Base-by-base conservation (phyloP, 768 basidiomycete genomes). In the Rossbeevera mucosa region DNA sequence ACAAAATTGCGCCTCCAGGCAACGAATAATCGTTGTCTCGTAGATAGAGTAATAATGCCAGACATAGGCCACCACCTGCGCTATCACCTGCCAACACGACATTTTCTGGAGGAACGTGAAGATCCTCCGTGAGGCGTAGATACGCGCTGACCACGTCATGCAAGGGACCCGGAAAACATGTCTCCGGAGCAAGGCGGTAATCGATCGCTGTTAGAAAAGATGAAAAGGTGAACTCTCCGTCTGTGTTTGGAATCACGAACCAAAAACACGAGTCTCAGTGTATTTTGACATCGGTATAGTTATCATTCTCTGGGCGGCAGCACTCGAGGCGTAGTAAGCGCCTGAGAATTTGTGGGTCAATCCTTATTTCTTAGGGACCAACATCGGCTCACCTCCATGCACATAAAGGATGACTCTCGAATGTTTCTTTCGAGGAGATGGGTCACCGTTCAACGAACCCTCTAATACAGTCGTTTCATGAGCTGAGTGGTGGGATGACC, bases 181-280 rank as follows among this genome's bases (percentile, higher is more conserved):
- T 93, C 70, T 99, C 95, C 1, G 95, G 95, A 0, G 95, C 94
- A 30, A 99, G 77, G 11, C 95, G 90, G 70, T 99, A 99, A 66
- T 96, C 93, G 55, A 99, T 74, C 7, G 94, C 78, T 95, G 75
- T 43, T 13, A 42, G 28, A 36, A 20, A 26, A 41, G 44, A 50
- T 51, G 47, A 28, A 38, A 44, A 31, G 12, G 18, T n/a, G 21
- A 29, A 21, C 21, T 25, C 18, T 22, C 13, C 25, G 25, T 21
- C 11, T 12, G 5, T 11, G n/a, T 22, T 14, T 29, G 13, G 22
- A 38, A 41, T n/a, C 20, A 71, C 81, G 42, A 58, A 84, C 82
- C 81, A 69, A 98, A 96, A 18, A 97, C 85, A 42, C 96, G 85
- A 14, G 91, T 84, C 64, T 94, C 88, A 13, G 89, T 83, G 62